Conservation (phyloP, 2,329 filamentous ascomycete species). For the Fusarium continuum region DNA sequence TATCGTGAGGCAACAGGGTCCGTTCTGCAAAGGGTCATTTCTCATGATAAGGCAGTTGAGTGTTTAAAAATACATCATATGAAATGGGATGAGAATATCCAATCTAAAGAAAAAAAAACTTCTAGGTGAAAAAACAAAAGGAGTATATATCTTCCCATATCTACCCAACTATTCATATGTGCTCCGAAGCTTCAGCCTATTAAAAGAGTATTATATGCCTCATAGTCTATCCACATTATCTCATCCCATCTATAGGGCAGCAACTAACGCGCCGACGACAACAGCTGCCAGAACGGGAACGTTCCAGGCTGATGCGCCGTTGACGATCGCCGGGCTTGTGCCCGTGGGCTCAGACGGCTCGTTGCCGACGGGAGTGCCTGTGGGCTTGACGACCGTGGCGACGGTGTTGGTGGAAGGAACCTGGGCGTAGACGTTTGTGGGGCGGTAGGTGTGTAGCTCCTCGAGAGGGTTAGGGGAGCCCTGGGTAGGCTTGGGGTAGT, state of each 20-base stretch:
- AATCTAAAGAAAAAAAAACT: slow-evolving; percentile 1
- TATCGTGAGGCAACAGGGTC: no score
- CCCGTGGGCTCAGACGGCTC: slow-evolving; percentile 12
- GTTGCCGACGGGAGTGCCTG: neutral
- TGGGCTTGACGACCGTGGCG: slow-evolving; percentile 28
- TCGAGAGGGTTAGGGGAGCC: slow-evolving; percentile 13
- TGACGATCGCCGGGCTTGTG: slow-evolving; percentile 16
- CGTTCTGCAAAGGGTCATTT: neutral
- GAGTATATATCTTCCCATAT: slow-evolving; percentile 8
- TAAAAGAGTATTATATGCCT: slow-evolving; percentile 26
- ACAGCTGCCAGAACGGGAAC: slow-evolving; percentile 18
- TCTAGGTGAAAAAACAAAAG: slow-evolving; percentile 1
- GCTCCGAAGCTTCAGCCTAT: slow-evolving; percentile 2
- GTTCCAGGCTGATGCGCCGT: slow-evolving; percentile 23
- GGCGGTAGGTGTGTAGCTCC: slow-evolving; percentile 11
- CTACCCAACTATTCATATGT: slow-evolving; percentile 20
- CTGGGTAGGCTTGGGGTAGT: slow-evolving; percentile 4
- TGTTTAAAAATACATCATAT: slow-evolving; percentile 3
- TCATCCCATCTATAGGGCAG: slow-evolving; percentile 14
- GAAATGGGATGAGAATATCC: neutral
- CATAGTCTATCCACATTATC: neutral
- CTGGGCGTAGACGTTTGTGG: neutral
- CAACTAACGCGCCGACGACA: slow-evolving; percentile 15
- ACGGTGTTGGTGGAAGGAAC: slow-evolving; percentile 16
- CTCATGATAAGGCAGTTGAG: slow-evolving; percentile 10